phyloP scores from a whole-genome alignment of 495 filamentous ascomycete species.

The Penicillium maclennaniae region DNA sequence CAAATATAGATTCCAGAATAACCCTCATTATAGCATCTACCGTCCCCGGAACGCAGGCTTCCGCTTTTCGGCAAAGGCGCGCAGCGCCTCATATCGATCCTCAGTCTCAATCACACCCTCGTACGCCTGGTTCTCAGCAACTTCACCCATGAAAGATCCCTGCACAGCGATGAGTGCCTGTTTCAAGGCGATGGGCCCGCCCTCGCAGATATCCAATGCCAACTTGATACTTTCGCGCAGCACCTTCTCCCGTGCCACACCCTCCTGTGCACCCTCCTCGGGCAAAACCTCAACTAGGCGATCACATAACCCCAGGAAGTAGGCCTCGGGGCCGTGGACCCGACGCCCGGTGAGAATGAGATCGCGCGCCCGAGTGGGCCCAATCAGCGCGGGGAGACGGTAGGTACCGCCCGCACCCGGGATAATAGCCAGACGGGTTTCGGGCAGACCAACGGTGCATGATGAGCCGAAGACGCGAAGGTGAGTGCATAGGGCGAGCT shows the following conservation, averaged over 20 bases:
- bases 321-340: slow-evolving; percentile 74
- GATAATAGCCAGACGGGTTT: slow-evolving; percentile 88
- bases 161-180: slow-evolving; percentile 69
- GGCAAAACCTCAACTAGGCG: slow-evolving; percentile 69
- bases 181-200: slow-evolving; percentile 74
- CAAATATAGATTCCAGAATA: neutral
- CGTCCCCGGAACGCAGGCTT: slow-evolving; percentile 76
- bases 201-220: slow-evolving; percentile 78
- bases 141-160: slow-evolving; percentile 55
- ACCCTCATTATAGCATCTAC: slow-evolving; percentile 9
- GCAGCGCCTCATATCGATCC: slow-evolving; percentile 81
- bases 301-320: slow-evolving; percentile 79
- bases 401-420: slow-evolving; percentile 93
- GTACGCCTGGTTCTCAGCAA: slow-evolving; percentile 74
- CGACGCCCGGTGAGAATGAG: slow-evolving; percentile 81
- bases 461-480: slow-evolving; percentile 77
- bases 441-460: slow-evolving; percentile 75
- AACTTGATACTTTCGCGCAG: slow-evolving; percentile 71
- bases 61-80: slow-evolving; percentile 86
- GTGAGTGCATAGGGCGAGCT: slow-evolving; percentile 81
- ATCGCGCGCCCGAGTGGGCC: slow-evolving; percentile 70
- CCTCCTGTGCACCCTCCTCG: slow-evolving; percentile 50
- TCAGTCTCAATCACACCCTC: slow-evolving; percentile 72
- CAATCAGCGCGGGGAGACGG: slow-evolving; percentile 74
- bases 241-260: slow-evolving; percentile 58